Evolutionary conservation across 345 rosid genomes (phyloP).

Genomic region (Citrus hindsii): DNA sequence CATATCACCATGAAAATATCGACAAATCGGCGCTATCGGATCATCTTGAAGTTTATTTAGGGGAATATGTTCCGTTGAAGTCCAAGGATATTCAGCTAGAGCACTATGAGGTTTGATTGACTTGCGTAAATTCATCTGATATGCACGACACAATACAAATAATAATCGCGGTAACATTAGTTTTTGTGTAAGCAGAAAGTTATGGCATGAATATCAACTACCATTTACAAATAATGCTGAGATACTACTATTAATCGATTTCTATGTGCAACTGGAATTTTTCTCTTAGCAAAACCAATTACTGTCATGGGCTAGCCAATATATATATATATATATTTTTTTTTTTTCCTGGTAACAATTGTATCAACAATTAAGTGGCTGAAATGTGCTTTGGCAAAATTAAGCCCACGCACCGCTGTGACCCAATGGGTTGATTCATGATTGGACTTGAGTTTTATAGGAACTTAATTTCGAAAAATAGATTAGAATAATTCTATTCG

Average conservation of each 20-base stretch:
- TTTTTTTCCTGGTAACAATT: no score
- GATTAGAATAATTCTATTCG: no score
- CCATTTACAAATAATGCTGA: background rate
- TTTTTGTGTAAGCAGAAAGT: background rate
- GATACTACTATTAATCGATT: background rate
- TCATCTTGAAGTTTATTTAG: slow-evolving; percentile 51
- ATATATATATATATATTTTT: no score
- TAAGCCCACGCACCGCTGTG: no score
- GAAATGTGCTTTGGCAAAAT: no score
- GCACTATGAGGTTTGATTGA: slow-evolving; percentile 14
- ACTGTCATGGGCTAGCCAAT: no score
- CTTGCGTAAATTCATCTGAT: background rate
- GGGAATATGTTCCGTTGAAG: slow-evolving; percentile 49
- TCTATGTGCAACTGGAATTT: background rate
- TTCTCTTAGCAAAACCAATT: no score
- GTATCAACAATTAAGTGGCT: no score
- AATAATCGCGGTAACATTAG: background rate
- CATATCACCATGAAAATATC: slow-evolving; percentile 52
- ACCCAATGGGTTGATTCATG: no score
- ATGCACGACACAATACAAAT: background rate
- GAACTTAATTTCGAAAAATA: no score
- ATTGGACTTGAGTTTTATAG: no score
- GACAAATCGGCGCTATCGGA: slow-evolving; percentile 47
- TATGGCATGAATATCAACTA: background rate
- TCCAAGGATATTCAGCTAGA: slow-evolving; percentile 49